Percentiles rank a stretch among this genome's conserved stretches.
phyloP scores from a whole-genome alignment of 306 rosid genomes.

The Crotalaria pallida region DNA sequence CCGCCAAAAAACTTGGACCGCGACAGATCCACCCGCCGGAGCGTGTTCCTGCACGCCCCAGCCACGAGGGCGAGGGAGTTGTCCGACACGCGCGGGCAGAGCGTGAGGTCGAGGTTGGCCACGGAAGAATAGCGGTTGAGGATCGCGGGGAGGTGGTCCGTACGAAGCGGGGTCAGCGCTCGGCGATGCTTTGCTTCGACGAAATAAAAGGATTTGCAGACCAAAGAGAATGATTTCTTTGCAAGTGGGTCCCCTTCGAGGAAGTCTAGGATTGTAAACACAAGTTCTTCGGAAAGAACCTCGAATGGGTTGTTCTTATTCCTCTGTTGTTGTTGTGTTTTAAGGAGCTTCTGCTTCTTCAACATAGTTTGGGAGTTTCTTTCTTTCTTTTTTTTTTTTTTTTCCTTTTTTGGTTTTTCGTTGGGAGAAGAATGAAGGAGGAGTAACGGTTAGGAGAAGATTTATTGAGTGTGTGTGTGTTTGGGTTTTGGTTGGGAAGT shows the following conservation, averaged over 20 bases:
- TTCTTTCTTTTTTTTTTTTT: no score
- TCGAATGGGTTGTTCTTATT: conserved; percentile 42
- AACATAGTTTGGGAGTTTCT: background rate
- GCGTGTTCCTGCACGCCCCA: conserved; percentile 33
- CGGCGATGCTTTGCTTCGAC: conserved; percentile 73
- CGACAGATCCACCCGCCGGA: conserved; percentile 65
- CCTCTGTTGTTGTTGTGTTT: background rate
- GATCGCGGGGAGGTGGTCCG: conserved; percentile 46
- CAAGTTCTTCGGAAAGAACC: conserved; percentile 64
- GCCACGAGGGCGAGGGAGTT: conserved; percentile 33
- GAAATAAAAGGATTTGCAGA: conserved; percentile 50
- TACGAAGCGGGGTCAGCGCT: conserved; percentile 54
- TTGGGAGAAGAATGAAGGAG: background rate
- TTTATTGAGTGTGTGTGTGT: background rate
- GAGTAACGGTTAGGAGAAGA: conserved; percentile 32
- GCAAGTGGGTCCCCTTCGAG: conserved; percentile 39
- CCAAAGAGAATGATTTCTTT: conserved; percentile 62
- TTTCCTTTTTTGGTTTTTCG: no score
- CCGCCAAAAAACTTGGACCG: conserved; percentile 58
- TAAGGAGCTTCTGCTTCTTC: conserved; percentile 39
- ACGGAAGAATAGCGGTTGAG: conserved; percentile 45
- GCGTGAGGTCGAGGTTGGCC: conserved; percentile 52
- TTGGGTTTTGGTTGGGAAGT: conserved; percentile 25
- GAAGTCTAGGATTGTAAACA: conserved; percentile 59
- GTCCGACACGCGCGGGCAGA: conserved; percentile 62